Percentiles rank a stretch among this genome's conserved stretches.
Conservation (phyloP, 352 stramenopile genomes). For the Phytopythium sindhum region DNA sequence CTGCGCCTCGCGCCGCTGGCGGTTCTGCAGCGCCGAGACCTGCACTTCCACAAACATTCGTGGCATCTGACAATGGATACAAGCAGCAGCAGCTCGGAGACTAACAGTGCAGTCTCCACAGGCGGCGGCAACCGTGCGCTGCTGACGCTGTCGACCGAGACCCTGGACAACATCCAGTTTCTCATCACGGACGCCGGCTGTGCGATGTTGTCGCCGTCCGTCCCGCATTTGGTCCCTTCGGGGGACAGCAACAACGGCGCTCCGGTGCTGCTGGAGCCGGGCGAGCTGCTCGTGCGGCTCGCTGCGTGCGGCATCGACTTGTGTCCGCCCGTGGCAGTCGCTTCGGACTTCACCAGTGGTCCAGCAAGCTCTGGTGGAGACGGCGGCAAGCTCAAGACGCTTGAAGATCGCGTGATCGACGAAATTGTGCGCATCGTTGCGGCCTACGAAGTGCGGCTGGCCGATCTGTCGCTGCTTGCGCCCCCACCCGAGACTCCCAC, state of each 20-base stretch:
- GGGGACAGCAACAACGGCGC: not conserved
- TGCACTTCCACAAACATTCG: conserved; percentile 61
- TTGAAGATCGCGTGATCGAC: conserved; percentile 71
- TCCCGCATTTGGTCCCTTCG: conserved; percentile 36
- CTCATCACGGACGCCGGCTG: conserved; percentile 63
- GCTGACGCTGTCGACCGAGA: conserved; percentile 54
- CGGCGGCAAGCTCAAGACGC: conserved; percentile 47
- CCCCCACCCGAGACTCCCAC: not conserved
- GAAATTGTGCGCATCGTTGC: conserved; percentile 66
- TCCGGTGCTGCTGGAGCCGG: conserved; percentile 17
- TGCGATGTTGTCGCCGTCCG: conserved; percentile 41
- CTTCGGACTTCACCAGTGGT: not conserved
- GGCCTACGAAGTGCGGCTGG: conserved; percentile 54
- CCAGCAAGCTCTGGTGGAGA: conserved; percentile 11
- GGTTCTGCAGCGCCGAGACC: conserved; percentile 61
- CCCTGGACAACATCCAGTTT: conserved; percentile 55
- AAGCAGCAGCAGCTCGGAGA: conserved; percentile 9
- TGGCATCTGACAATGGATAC: conserved; percentile 68
- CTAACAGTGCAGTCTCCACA: not conserved
- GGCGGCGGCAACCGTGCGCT: conserved; percentile 21
- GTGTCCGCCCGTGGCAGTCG: conserved; percentile 31
- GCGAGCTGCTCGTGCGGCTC: conserved; percentile 55
- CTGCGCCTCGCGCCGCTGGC: conserved; percentile 74
- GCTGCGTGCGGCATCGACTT: conserved; percentile 58
- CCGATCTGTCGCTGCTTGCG: conserved; percentile 24